Percentiles rank a stretch among this genome's conserved stretches.
Conservation (phyloP, 257 asterid genomes). For the Verbena officinalis region DNA sequence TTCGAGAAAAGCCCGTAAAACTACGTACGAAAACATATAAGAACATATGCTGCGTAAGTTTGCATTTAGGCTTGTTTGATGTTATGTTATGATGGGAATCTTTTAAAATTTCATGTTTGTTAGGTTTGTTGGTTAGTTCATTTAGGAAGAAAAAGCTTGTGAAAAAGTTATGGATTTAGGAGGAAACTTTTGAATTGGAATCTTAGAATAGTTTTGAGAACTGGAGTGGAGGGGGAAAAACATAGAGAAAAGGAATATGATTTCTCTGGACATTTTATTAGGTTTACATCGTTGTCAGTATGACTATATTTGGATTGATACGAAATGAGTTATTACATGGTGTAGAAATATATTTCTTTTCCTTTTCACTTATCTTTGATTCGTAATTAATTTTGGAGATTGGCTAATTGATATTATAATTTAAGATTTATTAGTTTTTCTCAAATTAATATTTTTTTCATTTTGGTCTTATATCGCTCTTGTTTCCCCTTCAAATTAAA, state of each 20-base stretch:
- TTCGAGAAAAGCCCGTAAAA: no score
- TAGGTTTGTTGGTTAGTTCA: conserved; percentile 13
- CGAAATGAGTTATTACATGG: not conserved
- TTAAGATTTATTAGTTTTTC: no score
- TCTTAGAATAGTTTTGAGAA: conserved; percentile 8
- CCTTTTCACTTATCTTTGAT: no score
- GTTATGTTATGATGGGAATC: conserved; percentile 37
- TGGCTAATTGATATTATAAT: no score
- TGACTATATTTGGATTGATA: not conserved
- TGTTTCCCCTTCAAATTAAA: no score
- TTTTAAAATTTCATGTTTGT: conserved; percentile 3
- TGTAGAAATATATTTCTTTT: no score
- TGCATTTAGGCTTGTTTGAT: conserved; percentile 27
- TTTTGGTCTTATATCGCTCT: no score
- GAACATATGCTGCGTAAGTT: conserved; percentile 29
- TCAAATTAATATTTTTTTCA: no score
- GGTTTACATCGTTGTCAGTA: not conserved
- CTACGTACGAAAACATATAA: no score
- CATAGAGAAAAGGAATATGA: not conserved
- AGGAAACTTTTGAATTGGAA: not conserved
- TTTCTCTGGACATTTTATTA: not conserved
- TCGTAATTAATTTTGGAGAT: no score
- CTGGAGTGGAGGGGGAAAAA: not conserved
- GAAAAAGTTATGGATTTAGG: not conserved
- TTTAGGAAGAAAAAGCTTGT: not conserved